Percentiles rank a stretch among this genome's conserved stretches.
These are phyloP conservation scores for Vickermania spadyakhi DNA, from an alignment of 208 protist species.

Conservation along the genomic window DNA sequence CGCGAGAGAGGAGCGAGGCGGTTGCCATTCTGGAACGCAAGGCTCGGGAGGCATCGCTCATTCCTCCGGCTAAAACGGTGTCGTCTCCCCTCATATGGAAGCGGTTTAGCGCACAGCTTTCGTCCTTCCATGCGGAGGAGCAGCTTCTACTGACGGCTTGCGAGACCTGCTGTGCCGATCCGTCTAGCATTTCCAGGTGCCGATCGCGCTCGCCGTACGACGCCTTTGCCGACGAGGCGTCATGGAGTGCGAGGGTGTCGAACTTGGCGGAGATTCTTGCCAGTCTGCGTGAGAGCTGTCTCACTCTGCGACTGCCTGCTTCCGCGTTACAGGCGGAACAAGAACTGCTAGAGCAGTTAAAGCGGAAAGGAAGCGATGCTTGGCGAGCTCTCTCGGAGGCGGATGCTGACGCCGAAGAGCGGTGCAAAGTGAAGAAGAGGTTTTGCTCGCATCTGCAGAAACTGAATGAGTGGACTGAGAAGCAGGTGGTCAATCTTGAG, in stretches of 20 bases:
- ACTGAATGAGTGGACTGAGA: conserved; percentile 71
- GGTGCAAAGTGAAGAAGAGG: conserved; percentile 24
- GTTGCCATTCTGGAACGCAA: too few relatives aligned
- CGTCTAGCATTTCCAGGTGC: background rate
- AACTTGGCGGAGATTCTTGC: background rate
- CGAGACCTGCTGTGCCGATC: background rate
- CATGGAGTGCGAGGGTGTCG: background rate
- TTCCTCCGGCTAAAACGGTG: too few relatives aligned
- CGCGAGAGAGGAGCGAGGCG: too few relatives aligned
- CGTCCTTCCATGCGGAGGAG: background rate
- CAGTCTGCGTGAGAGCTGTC: background rate
- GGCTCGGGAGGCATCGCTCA: too few relatives aligned
- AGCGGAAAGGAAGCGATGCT: conserved; percentile 22
- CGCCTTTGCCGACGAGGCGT: background rate
- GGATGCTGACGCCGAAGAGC: conserved; percentile 16
- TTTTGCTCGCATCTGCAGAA: conserved; percentile 50
- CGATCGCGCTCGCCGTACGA: background rate
- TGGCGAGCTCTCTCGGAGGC: conserved; percentile 24
- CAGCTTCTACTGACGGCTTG: background rate
- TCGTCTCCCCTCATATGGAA: too few relatives aligned
- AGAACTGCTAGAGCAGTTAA: conserved; percentile 26
- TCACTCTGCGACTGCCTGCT: background rate
- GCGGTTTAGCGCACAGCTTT: background rate
- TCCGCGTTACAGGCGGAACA: conserved; percentile 18
- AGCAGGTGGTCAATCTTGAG: conserved; percentile 83